These are phyloP conservation scores for Juglanconis sp. DNA, from an alignment of 2,329 filamentous ascomycete species.

Conservation along the genomic window DNA sequence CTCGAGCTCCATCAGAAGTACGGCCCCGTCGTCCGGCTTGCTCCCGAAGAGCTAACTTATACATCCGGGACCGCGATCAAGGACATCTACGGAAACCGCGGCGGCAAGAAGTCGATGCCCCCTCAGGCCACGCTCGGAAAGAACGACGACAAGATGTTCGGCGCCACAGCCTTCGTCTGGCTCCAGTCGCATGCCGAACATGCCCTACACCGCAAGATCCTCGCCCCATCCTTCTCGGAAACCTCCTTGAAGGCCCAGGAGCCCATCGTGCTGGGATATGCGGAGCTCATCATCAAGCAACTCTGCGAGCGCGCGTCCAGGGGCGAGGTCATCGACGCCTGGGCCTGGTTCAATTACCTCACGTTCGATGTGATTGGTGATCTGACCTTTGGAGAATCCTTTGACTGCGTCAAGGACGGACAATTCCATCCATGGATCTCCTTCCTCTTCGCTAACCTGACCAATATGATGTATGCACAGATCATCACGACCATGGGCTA, in stretches of 20 bases:
- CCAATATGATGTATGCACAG: slow-evolving; percentile 21
- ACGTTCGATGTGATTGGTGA: slow-evolving; percentile 27
- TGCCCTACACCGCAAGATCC: slow-evolving; percentile 21
- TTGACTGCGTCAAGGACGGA: slow-evolving; percentile 21
- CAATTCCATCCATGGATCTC: slow-evolving; percentile 25
- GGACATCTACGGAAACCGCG: slow-evolving; percentile 17
- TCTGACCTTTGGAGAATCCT: slow-evolving; percentile 24
- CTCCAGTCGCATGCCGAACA: slow-evolving; percentile 18
- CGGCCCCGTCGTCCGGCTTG: slow-evolving; percentile 18
- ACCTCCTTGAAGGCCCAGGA: slow-evolving; percentile 25
- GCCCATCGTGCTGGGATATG: slow-evolving; percentile 20
- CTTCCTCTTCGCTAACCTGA: slow-evolving; percentile 23
- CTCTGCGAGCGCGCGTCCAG: slow-evolving; percentile 18
- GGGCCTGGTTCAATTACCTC: slow-evolving; percentile 25
- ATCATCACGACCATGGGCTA: slow-evolving; percentile 17
- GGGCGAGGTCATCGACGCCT: slow-evolving; percentile 22
- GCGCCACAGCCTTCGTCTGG: slow-evolving; percentile 18
- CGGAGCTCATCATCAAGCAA: slow-evolving; percentile 20
- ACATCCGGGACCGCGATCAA: slow-evolving; percentile 9
- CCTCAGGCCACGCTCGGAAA: slow-evolving; percentile 16
- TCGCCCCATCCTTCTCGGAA: slow-evolving; percentile 27
- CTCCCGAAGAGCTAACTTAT: slow-evolving; percentile 17
- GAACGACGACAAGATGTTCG: slow-evolving; percentile 20
- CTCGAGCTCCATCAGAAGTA: slow-evolving; percentile 16
- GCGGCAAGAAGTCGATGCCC: slow-evolving; percentile 13